phyloP scores from a whole-genome alignment of 75 land plant genomes.

The Gnetum montanum region DNA sequence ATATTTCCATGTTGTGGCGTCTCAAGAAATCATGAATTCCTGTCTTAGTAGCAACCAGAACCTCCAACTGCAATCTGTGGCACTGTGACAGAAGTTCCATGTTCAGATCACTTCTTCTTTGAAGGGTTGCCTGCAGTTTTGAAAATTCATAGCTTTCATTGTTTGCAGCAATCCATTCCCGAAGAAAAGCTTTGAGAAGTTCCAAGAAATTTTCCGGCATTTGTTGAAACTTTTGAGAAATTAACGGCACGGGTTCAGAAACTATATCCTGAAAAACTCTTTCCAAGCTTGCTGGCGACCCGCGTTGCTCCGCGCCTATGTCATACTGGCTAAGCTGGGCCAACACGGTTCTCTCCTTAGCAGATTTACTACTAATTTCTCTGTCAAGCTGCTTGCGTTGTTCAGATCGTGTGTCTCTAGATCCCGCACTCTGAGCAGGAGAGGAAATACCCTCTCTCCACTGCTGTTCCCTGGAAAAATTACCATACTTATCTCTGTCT shows the following conservation, averaged over 20 bases:
- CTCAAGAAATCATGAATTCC: conserved; percentile 59
- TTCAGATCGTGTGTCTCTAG: conserved; percentile 23
- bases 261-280: conserved; percentile 35
- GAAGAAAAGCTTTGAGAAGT: conserved; percentile 38
- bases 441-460: conserved; percentile 18
- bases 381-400: conserved; percentile 22
- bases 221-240: conserved; percentile 45
- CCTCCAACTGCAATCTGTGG: conserved; percentile 59
- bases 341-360: conserved; percentile 16
- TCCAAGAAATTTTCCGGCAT: conserved; percentile 53
- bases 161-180: conserved; percentile 38
- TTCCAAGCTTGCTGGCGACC: conserved; percentile 21
- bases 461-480: conserved; percentile 25
- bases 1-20: conserved; percentile 12
- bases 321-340: conserved; percentile 11
- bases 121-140: conserved; percentile 40
- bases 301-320: conserved; percentile 13
- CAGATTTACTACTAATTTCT: conserved; percentile 12
- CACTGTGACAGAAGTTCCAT: conserved; percentile 35
- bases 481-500: conserved; percentile 15
- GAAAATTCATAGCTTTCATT: conserved; percentile 36
- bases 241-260: conserved; percentile 45
- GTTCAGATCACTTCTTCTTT: conserved; percentile 50
- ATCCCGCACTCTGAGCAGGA: conserved; percentile 36
- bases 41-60: conserved; percentile 79